Percentiles rank a stretch among this genome's conserved stretches.
phyloP scores from a whole-genome alignment of 2,329 filamentous ascomycete species.

The Pseudocercospora crystallina region DNA sequence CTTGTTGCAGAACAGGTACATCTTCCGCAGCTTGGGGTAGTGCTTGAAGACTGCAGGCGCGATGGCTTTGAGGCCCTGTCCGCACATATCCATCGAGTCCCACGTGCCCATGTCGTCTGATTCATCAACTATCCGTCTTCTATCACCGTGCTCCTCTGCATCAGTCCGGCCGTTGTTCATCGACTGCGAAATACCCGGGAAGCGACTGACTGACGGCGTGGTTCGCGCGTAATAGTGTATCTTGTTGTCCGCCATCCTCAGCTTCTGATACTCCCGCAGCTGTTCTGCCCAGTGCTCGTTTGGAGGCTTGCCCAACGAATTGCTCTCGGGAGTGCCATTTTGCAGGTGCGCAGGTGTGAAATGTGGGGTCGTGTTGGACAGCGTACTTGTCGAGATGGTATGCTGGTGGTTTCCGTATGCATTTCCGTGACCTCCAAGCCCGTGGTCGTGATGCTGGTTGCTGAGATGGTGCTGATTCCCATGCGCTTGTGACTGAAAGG shows the following conservation, averaged over 20 bases:
- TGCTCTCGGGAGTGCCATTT: slow-evolving; percentile 59
- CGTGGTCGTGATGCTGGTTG: slow-evolving; percentile 48
- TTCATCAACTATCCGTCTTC: slow-evolving; percentile 58
- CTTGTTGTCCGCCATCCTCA: slow-evolving; percentile 32
- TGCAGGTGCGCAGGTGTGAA: slow-evolving; percentile 60
- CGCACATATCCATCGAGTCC: slow-evolving; percentile 91
- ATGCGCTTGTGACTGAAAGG: slow-evolving; percentile 63
- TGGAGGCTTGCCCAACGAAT: slow-evolving; percentile 53
- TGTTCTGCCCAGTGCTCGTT: slow-evolving; percentile 85
- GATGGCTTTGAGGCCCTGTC: slow-evolving; percentile 87
- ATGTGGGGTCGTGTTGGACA: slow-evolving; percentile 65
- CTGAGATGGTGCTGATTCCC: slow-evolving; percentile 38
- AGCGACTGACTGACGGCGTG: slow-evolving; percentile 41
- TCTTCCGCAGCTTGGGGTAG: slow-evolving; percentile 85
- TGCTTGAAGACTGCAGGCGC: slow-evolving; percentile 72
- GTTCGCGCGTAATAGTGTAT: slow-evolving; percentile 74
- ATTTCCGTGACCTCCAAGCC: slow-evolving; percentile 56
- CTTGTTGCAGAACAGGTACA: slow-evolving; percentile 93
- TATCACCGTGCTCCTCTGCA: slow-evolving; percentile 58
- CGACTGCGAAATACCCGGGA: slow-evolving; percentile 24
- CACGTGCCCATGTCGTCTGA: slow-evolving; percentile 66
- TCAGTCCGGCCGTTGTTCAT: slow-evolving; percentile 50
- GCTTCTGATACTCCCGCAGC: slow-evolving; percentile 53
- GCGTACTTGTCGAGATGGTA: slow-evolving; percentile 60
- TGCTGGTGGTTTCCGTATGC: slow-evolving; percentile 61